Base-by-base conservation (phyloP, 1,284 basidiomycete genomes). In the Austroboletus olivaceoglutinosus region DNA sequence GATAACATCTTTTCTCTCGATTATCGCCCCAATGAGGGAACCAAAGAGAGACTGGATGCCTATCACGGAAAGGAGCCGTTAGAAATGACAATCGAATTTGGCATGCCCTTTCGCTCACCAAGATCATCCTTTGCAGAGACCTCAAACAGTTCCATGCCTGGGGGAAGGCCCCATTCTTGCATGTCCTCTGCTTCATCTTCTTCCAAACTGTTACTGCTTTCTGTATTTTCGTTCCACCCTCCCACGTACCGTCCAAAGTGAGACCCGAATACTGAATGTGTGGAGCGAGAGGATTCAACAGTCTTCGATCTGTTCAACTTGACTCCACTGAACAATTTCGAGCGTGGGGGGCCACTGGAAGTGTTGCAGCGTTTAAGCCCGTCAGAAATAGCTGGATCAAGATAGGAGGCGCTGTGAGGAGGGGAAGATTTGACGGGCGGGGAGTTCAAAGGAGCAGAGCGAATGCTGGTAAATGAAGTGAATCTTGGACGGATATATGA, bases 401-500 rank as follows among this genome's bases (percentile, higher is more conserved):
- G 69, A 58, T 79, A 80, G 22, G 80, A 76, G 34, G 78, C 73
- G 16, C 76, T 72, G 45, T 81, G 77, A 18, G 78, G 72, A 44
- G 75, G 69, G 9, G 76, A 70, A 8, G 74, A 69, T 33, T 74
- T 70, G 45, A 67, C 59, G 6, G 72, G 54, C 15, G 73, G 65
- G 21, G 67, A 64, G 40, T 67, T 71, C 12, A 73, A 58, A 38
- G 78, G 78, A 9, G 77, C 77, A 25, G 85, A 84, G 45, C 84
- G 80, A 45, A 88, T 78, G 55, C 83, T 82, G 8, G 87, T 87
- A 63, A 91, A 88, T 2, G 87, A 90, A 1, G 87, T 89, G 64
- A 91, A 89, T 33, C 89, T 81, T 7, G 89, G 89, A n/a, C 88
- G 86, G 57, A 91, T 91, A 62, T 91, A 91, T 22, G 88, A 88